These are phyloP conservation scores for Zostera marina DNA, from an alignment of 116 monocot genomes.

Conservation along the genomic window DNA sequence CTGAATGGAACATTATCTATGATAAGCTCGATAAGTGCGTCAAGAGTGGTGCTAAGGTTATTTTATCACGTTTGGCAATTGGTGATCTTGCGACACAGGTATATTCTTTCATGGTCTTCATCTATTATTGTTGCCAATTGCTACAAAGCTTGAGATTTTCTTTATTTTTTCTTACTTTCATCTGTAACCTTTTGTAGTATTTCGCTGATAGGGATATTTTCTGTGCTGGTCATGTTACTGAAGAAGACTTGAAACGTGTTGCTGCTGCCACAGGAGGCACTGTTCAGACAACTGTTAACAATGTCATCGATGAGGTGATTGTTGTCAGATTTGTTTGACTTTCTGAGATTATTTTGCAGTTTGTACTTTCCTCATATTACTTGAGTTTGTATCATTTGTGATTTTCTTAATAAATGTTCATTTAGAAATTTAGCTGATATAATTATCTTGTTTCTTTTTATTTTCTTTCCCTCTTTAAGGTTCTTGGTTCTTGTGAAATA, in stretches of 20 bases:
- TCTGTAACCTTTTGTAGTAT: constrained; percentile 38
- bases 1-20: constrained; percentile 99
- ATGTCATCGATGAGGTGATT: constrained; percentile 70
- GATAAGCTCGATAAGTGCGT: constrained; percentile 97
- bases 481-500: constrained; percentile 78
- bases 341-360: too few species aligned
- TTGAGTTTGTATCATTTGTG: too few species aligned
- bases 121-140: background rate
- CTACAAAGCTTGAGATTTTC: background rate
- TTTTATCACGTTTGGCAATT: constrained; percentile 91
- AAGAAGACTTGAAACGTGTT: constrained; percentile 93
- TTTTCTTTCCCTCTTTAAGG: constrained; percentile 21
- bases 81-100: constrained; percentile 99
- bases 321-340: background rate
- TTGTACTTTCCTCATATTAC: background rate
- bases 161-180: background rate
- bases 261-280: constrained; percentile 94
- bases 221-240: constrained; percentile 91
- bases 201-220: constrained; percentile 98
- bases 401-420: background rate
- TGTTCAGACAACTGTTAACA: constrained; percentile 93
- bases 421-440: background rate
- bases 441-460: background rate
- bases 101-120: background rate
- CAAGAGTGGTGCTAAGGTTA: constrained; percentile 80